Base-by-base conservation (phyloP, 2,329 filamentous ascomycete species). In the Ophiostoma australiae region DNA sequence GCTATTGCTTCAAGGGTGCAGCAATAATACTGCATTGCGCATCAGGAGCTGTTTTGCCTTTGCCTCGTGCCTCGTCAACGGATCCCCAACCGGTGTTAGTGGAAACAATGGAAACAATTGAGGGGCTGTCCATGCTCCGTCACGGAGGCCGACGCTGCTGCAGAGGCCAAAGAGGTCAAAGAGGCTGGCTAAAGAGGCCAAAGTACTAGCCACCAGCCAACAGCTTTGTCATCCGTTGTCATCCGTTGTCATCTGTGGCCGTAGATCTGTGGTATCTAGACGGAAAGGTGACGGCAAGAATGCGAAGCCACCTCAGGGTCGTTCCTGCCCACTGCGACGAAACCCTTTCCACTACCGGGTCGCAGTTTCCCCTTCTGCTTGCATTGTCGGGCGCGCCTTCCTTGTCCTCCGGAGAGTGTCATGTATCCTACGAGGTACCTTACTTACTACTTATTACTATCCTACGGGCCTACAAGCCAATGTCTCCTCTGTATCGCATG, bases 61-160 rank as follows among this genome's bases (percentile, higher is more conserved):
- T 55, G 65, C 67, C 31, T 71, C 66, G 66, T 48, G 48, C 52
- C 37, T 71, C 55, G 39, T 35, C 31, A 65, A 35, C n/a, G 66
- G n/a, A 15, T 23, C 66, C 66, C 66, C 23, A 44, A 44, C 58
- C 67, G 58, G 58, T 71, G 70, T 71, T 71, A 66, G 70, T 72
- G 63, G 72, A 72, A 73, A 72, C 72, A 35, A 48, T 41, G 37
- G 35, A 67, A 31, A 66, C 63, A 66, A 39, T 66, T 39, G 63
- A 66, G 66, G 66, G 66, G 37, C 37, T 41, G 65, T 67, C 63
- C 35, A 39, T 35, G n/a, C 65, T 67, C 66, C 66, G 39, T 48
- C 37, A 41, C 39, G 66, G 66, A 39, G 66, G 37, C 11, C 37
- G 35, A n/a, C 7, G 63, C 35, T 37, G 37, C 33, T 3, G 13